phyloP scores from a whole-genome alignment of 177 flowering plant genomes.

The Telopea speciosissima region DNA sequence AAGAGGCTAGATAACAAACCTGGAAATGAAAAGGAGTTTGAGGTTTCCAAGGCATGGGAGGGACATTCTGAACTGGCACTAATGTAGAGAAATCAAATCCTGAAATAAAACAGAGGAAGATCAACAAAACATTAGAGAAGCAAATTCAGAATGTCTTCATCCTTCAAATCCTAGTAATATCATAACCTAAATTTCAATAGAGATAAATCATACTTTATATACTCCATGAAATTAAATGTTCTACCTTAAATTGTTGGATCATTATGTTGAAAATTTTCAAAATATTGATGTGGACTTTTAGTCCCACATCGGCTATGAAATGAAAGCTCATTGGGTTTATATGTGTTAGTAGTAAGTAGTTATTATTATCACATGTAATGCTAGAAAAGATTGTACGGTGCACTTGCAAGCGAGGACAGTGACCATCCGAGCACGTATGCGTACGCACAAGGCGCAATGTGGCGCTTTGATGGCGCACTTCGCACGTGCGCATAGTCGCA shows the following conservation, averaged over 20 bases:
- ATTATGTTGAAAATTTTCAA: too few species aligned
- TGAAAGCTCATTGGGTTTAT: too few species aligned
- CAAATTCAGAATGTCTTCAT: not conserved
- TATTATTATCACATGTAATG: too few species aligned
- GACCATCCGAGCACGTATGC: too few species aligned
- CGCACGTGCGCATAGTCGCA: too few species aligned
- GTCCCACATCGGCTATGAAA: too few species aligned
- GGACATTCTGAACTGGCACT: constrained; percentile 34
- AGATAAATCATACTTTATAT: not conserved
- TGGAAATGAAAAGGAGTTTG: constrained; percentile 45
- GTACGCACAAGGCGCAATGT: too few species aligned
- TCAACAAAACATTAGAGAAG: not conserved
- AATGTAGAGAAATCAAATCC: constrained; percentile 13
- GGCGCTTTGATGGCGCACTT: too few species aligned
- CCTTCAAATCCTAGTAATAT: not conserved
- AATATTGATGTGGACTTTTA: too few species aligned
- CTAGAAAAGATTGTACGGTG: too few species aligned
- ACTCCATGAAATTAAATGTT: not conserved
- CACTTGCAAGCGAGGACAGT: too few species aligned
- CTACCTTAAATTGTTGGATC: constrained; percentile 3
- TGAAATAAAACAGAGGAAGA: not conserved
- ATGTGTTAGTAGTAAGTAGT: too few species aligned
- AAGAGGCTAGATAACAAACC: constrained; percentile 20
- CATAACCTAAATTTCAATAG: not conserved
- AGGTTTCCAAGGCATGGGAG: constrained; percentile 23